These are phyloP conservation scores for Paraglomus brasilianum DNA, from an alignment of 192 early-diverging fungal genomes.

Conservation along the genomic window DNA sequence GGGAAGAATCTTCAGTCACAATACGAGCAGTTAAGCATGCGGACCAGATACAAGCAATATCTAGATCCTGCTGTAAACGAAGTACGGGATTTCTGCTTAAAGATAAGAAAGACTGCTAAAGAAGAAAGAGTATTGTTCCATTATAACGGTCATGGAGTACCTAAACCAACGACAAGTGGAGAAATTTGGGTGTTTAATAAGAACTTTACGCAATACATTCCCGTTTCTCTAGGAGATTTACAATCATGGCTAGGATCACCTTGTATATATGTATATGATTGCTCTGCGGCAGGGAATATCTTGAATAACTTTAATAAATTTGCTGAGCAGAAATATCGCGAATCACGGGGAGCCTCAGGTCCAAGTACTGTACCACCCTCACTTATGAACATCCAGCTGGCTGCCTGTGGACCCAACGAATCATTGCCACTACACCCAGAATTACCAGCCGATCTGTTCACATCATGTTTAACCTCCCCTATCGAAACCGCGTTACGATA, in stretches of 20 bases:
- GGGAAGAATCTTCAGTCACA: constrained; percentile 89
- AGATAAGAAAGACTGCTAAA: constrained; percentile 79
- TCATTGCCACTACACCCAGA: constrained; percentile 90
- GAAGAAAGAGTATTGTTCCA: constrained; percentile 95
- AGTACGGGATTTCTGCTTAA: constrained; percentile 83
- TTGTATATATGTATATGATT: constrained; percentile 96
- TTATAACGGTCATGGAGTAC: constrained; percentile 99
- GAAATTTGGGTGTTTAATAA: constrained; percentile 99
- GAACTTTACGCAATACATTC: constrained; percentile 98
- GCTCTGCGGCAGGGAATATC: constrained; percentile 89
- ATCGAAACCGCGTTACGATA: constrained; percentile 90
- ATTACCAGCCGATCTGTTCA: constrained; percentile 96
- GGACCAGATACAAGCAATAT: constrained; percentile 78
- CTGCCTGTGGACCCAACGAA: constrained; percentile 83
- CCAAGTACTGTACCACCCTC: constrained; percentile 45
- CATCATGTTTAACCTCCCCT: constrained; percentile 93
- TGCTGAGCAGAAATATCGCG: constrained; percentile 81
- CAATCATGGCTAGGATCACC: constrained; percentile 95
- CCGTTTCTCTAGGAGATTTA: constrained; percentile 86
- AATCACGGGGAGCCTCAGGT: constrained; percentile 49
- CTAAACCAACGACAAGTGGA: constrained; percentile 88
- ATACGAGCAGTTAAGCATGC: constrained; percentile 87
- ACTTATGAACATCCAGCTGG: constrained; percentile 78
- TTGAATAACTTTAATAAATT: constrained; percentile 86
- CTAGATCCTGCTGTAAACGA: constrained; percentile 93